Base-by-base conservation (phyloP, 2,329 filamentous ascomycete genomes). In the Hymenoscyphus repandus region DNA sequence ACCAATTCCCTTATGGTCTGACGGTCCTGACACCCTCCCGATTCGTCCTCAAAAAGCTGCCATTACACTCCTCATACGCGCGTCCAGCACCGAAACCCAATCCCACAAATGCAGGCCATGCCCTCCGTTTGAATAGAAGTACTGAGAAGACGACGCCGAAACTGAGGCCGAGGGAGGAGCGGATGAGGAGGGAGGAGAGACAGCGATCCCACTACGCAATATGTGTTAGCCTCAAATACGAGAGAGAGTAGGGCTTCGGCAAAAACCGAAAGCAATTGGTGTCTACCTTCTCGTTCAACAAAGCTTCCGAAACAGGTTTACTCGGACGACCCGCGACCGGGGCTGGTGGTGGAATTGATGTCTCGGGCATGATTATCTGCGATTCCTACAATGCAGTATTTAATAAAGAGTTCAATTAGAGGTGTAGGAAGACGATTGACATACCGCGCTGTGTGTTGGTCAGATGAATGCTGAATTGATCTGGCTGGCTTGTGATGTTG, bases 121-220 rank as follows among this genome's bases (percentile, higher is more conserved):
- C 89, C 75, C 93, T 86, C 72, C 95, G 87, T 81, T 95, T 96
- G 83, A 99, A 99, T 50, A 99, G 75, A 52, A 99, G 86, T 55
- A 99, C 91, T 55, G 93, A 97, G 79, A 99, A 97, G 74, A 99
- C 89, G 70, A 99, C 86, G 69, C 93, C 93, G 74, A 99, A 99
- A 63, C 88, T 90, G 69, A 97, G 87, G 67, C 93, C 93, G 71
- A 99, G 86, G 50, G 88, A 86, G 60, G 92, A 97, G 73, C 95
- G 91, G 78, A 99, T 95, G 69, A 99, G 83, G 72, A 96, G 83
- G 68, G 95, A 96, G 64, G 93, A 97, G 64, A 99, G 85, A 74
- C 93, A 96, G 75, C 88, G 92, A 72, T 99, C 93, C 93, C 93
- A 99, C 93, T 99, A 57, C 38, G 36, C 5, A 18, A 36, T 18